Conservation (phyloP, 257 asterid genomes). For the Cruciata laevipes region DNA sequence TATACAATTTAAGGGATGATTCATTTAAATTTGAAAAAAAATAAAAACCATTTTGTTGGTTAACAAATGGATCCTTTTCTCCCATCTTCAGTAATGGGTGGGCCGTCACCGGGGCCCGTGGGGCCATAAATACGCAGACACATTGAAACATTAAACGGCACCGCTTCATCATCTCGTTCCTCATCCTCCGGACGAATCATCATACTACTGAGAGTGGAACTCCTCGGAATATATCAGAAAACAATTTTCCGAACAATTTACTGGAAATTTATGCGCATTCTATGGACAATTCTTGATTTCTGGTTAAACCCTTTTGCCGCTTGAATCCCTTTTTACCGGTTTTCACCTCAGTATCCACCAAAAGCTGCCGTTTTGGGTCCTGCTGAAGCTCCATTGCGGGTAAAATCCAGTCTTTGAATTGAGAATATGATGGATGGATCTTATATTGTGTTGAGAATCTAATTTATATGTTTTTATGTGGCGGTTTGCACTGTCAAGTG, state of each 20-base stretch:
- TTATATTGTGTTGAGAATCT: slow-evolving; percentile 20
- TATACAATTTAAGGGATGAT: background rate
- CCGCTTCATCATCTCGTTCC: background rate
- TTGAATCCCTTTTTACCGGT: slow-evolving; percentile 45
- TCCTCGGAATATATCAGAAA: slow-evolving; percentile 13
- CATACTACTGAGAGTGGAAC: slow-evolving; percentile 7
- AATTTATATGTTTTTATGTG: slow-evolving; percentile 7
- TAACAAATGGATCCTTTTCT: background rate
- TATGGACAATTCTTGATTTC: slow-evolving; percentile 11
- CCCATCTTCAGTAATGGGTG: background rate
- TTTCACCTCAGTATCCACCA: slow-evolving; percentile 25
- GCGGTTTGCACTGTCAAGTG: slow-evolving; percentile 24
- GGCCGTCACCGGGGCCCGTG: slow-evolving; percentile 9
- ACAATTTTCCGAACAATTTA: background rate
- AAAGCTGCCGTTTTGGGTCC: slow-evolving; percentile 22
- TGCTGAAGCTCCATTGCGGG: slow-evolving; percentile 36
- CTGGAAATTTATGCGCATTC: background rate
- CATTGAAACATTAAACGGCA: slow-evolving; percentile 9
- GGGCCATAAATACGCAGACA: background rate
- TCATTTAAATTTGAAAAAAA: background rate
- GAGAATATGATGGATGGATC: slow-evolving; percentile 27
- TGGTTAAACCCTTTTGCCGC: slow-evolving; percentile 6
- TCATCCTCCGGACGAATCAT: background rate
- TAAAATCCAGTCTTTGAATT: slow-evolving; percentile 11
- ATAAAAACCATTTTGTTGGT: background rate